phyloP scores from a whole-genome alignment of 768 basidiomycete genomes.

The Kwoniella europaea region DNA sequence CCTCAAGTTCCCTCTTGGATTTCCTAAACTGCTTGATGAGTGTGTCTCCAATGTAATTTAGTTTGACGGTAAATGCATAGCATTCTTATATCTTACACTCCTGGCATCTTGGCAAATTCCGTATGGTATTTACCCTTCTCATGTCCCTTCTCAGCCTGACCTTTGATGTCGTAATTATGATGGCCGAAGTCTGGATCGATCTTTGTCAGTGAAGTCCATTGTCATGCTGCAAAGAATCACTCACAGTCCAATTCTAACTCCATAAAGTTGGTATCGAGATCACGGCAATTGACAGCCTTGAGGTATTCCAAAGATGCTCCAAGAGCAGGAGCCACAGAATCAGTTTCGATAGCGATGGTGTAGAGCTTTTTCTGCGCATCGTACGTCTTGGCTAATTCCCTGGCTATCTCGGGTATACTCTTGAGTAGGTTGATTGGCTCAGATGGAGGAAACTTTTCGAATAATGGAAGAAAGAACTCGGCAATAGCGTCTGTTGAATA shows the following conservation, averaged over 20 bases:
- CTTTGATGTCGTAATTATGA: conserved; percentile 53
- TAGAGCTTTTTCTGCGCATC: conserved; percentile 46
- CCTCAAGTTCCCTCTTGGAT: conserved; percentile 47
- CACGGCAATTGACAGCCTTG: conserved; percentile 41
- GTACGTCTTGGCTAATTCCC: conserved; percentile 50
- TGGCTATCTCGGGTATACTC: conserved; percentile 47
- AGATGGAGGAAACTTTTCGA: conserved; percentile 43
- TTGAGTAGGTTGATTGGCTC: conserved; percentile 46
- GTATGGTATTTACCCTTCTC: conserved; percentile 53
- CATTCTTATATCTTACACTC: conserved; percentile 11
- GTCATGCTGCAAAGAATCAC: not conserved
- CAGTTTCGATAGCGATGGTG: conserved; percentile 45
- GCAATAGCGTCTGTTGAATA: conserved; percentile 34
- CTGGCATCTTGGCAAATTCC: conserved; percentile 36
- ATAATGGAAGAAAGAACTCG: conserved; percentile 40
- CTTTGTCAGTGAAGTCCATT: no score
- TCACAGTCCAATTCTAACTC: conserved; percentile 53
- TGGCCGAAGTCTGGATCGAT: conserved; percentile 44
- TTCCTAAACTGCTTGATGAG: not conserved
- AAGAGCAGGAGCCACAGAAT: conserved; percentile 53
- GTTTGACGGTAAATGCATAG: not conserved
- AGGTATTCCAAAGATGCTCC: conserved; percentile 52
- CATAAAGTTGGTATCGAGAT: conserved; percentile 51
- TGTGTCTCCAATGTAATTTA: not conserved
- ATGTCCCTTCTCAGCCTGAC: conserved; percentile 40